Conservation (phyloP, 352 stramenopile species). For the Pythium dissimile region DNA sequence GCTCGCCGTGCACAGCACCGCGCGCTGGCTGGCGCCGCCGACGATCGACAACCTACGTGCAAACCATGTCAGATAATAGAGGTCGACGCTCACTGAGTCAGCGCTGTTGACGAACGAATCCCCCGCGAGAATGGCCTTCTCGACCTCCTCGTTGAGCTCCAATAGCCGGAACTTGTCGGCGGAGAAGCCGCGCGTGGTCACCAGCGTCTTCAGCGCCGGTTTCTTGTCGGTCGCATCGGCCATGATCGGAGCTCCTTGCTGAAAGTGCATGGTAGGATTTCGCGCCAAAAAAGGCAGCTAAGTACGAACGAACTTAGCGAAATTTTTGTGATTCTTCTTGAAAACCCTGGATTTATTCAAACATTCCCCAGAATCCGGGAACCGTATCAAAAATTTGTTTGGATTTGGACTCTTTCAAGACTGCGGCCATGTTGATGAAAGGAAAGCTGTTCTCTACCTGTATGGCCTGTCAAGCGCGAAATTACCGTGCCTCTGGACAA, state of each 20-base stretch:
- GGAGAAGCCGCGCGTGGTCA: slow-evolving; percentile 51
- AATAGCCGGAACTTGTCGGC: slow-evolving; percentile 54
- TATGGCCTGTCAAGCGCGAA: too few species aligned
- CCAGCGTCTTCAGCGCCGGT: slow-evolving; percentile 33
- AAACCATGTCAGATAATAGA: background rate
- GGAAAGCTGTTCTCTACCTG: too few species aligned
- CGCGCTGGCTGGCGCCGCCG: slow-evolving; percentile 42
- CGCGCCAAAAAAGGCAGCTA: slow-evolving; percentile 9
- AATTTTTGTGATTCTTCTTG: too few species aligned
- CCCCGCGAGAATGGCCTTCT: slow-evolving; percentile 35
- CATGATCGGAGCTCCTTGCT: slow-evolving; percentile 24
- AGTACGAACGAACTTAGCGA: slow-evolving; percentile 5
- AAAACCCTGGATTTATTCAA: too few species aligned
- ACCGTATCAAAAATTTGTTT: too few species aligned
- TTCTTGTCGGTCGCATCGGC: slow-evolving; percentile 9
- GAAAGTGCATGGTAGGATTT: too few species aligned
- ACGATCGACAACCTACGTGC: slow-evolving; percentile 59
- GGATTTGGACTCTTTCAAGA: too few species aligned
- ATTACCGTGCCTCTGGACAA: too few species aligned
- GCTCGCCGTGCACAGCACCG: slow-evolving; percentile 65
- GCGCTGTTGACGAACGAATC: background rate
- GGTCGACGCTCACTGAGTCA: background rate
- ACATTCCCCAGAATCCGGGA: too few species aligned
- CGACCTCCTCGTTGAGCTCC: slow-evolving; percentile 64
- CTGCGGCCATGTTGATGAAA: too few species aligned